These are phyloP conservation scores for Dactylonectria macrodidyma DNA, from an alignment of 2,329 filamentous ascomycete species.

Conservation along the genomic window DNA sequence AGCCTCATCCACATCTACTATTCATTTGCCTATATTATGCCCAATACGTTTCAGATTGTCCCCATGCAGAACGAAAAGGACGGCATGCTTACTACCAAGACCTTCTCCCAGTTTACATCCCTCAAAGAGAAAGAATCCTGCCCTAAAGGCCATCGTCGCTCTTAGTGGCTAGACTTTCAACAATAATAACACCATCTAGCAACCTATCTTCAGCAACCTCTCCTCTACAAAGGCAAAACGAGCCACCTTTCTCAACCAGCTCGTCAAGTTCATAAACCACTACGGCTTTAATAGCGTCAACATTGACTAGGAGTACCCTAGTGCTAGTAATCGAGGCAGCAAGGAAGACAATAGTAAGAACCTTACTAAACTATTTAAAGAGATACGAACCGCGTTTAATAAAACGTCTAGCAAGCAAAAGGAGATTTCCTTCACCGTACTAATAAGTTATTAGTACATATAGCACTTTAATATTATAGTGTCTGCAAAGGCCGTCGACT, in stretches of 20 bases:
- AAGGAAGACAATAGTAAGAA: constrained; percentile 41
- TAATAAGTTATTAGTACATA: constrained; percentile 50
- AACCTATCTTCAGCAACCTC: constrained; percentile 47
- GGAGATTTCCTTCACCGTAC: constrained; percentile 42
- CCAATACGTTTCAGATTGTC: not conserved
- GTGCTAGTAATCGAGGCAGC: constrained; percentile 42
- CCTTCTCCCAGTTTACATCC: constrained; percentile 47
- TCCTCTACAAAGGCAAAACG: constrained; percentile 42
- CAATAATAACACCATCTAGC: constrained; percentile 22
- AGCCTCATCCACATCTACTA: constrained; percentile 49
- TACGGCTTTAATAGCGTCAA: constrained; percentile 49
- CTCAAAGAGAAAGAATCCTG: constrained; percentile 50
- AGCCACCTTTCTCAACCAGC: constrained; percentile 53
- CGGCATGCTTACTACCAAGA: not conserved
- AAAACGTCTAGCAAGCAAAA: not conserved
- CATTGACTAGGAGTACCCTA: constrained; percentile 50
- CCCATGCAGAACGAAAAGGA: constrained; percentile 45
- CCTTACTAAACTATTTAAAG: constrained; percentile 42
- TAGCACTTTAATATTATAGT: constrained; percentile 39
- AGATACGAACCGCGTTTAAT: not conserved
- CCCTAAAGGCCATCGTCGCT: constrained; percentile 52
- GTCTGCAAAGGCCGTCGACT: constrained; percentile 1
- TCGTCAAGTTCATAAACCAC: constrained; percentile 41
- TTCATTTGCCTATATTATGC: constrained; percentile 47
- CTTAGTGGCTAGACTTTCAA: constrained; percentile 61